These are phyloP conservation scores for Rhodofomes roseus DNA, from an alignment of 1,284 basidiomycete species.

Conservation along the genomic window DNA sequence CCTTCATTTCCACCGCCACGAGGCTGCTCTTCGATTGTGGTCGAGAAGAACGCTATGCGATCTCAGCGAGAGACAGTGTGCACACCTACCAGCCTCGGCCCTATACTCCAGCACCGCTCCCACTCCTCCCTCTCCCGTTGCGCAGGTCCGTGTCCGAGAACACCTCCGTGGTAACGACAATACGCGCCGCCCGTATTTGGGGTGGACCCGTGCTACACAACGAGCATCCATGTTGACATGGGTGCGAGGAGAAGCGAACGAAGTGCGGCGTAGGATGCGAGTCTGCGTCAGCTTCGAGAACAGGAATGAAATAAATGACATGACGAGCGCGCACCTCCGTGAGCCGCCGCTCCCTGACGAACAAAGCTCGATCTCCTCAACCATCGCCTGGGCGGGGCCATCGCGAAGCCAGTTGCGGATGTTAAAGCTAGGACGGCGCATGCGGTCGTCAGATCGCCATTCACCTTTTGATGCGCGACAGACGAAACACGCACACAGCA, in stretches of 20 bases:
- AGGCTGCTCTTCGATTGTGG: no score
- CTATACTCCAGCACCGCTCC: not conserved
- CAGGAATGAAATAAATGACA: not conserved
- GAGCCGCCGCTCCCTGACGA: not conserved
- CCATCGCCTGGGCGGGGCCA: not conserved
- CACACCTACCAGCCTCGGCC: no score
- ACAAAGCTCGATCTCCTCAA: not conserved
- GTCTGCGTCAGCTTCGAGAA: not conserved
- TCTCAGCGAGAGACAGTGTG: no score
- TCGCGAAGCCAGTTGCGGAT: not conserved
- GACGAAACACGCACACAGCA: not conserved
- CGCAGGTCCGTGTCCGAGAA: not conserved
- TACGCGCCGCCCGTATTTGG: not conserved
- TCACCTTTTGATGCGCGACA: not conserved
- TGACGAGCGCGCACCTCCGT: not conserved
- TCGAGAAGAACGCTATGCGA: no score
- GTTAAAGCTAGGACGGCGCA: not conserved
- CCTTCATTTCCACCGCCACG: no score
- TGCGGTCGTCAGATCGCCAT: not conserved
- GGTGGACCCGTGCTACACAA: not conserved
- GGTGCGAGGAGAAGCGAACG: not conserved
- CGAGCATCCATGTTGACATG: not conserved
- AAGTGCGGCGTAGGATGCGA: no score
- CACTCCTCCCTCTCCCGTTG: not conserved
- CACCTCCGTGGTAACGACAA: not conserved